These are phyloP conservation scores for Adiantum capillusveneris DNA, from an alignment of 75 land plant genomes.

Conservation along the genomic window DNA sequence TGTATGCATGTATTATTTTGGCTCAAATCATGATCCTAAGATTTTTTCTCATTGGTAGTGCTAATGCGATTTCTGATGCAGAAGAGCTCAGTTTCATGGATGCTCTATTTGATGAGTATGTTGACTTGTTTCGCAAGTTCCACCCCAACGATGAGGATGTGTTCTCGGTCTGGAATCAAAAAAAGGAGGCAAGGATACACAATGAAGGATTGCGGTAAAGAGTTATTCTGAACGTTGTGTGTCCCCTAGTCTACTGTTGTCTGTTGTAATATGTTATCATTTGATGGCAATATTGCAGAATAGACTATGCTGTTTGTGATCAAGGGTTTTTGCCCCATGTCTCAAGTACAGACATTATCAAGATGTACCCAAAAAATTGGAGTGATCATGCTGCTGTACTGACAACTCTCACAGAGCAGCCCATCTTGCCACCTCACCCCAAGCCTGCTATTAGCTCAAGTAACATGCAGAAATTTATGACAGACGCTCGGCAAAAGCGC, in stretches of 20 bases:
- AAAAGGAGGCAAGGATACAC: slow-evolving; percentile 34
- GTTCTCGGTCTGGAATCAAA: slow-evolving; percentile 30
- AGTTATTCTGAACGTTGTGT: neutral
- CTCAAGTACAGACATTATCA: slow-evolving; percentile 18
- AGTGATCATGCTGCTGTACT: slow-evolving; percentile 39
- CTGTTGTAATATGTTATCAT: neutral
- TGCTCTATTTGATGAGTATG: slow-evolving; percentile 22
- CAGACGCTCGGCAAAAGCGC: slow-evolving; percentile 25
- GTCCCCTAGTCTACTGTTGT: neutral
- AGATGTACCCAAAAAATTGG: slow-evolving; percentile 36
- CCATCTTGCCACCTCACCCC: slow-evolving; percentile 17
- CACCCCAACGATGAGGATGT: slow-evolving; percentile 34
- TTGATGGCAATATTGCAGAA: slow-evolving; percentile 14
- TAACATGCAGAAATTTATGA: slow-evolving; percentile 24
- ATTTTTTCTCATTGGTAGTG: too few species aligned
- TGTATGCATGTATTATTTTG: too few species aligned
- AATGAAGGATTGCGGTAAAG: slow-evolving; percentile 36
- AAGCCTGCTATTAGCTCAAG: slow-evolving; percentile 32
- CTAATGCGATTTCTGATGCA: slow-evolving; percentile 12
- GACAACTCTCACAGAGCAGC: slow-evolving; percentile 23
- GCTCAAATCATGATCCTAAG: too few species aligned
- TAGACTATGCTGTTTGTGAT: slow-evolving; percentile 34
- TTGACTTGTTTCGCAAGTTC: slow-evolving; percentile 33
- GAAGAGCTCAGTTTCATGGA: slow-evolving; percentile 35
- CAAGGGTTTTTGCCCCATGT: slow-evolving; percentile 26